phyloP scores from a whole-genome alignment of 2,329 filamentous ascomycete species.

The Alternaria novae-zelandiae region DNA sequence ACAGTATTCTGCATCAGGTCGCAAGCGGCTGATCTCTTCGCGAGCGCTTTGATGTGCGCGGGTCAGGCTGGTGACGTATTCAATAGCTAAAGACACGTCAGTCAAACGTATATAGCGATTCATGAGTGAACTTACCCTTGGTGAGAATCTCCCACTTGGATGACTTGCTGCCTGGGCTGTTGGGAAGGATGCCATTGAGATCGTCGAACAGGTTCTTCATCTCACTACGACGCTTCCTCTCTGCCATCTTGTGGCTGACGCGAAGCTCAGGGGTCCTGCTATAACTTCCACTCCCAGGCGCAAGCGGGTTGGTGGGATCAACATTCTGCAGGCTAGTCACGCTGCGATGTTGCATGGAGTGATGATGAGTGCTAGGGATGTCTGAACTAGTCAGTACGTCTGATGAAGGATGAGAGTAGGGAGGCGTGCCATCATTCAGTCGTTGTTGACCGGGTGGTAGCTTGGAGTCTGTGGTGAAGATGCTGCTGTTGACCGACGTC shows the following conservation, averaged over 20 bases:
- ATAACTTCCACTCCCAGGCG: constrained; percentile 73
- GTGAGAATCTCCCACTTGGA: constrained; percentile 90
- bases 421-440: constrained; percentile 65
- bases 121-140: constrained; percentile 68
- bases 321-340: constrained; percentile 69
- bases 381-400: constrained; percentile 43
- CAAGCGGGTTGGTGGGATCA: constrained; percentile 59
- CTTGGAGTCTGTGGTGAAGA: constrained; percentile 76
- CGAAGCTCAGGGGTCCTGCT: constrained; percentile 82
- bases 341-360: constrained; percentile 76
- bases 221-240: constrained; percentile 81
- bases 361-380: constrained; percentile 67
- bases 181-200: constrained; percentile 77
- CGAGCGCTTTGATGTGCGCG: constrained; percentile 49
- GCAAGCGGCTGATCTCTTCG: constrained; percentile 50
- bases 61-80: constrained; percentile 54
- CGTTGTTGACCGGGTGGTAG: constrained; percentile 74
- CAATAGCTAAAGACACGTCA: constrained; percentile 51
- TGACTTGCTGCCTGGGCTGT: constrained; percentile 81
- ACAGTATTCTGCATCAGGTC: constrained; percentile 53
- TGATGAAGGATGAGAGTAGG: constrained; percentile 8
- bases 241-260: constrained; percentile 83
- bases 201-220: constrained; percentile 90
- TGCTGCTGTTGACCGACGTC: constrained; percentile 79
- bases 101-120: constrained; percentile 4